A percentile compares a stretch with the other conserved stretches of the same genome.
phyloP scores from a whole-genome alignment of 768 basidiomycete species.

The Lactarius indigo region DNA sequence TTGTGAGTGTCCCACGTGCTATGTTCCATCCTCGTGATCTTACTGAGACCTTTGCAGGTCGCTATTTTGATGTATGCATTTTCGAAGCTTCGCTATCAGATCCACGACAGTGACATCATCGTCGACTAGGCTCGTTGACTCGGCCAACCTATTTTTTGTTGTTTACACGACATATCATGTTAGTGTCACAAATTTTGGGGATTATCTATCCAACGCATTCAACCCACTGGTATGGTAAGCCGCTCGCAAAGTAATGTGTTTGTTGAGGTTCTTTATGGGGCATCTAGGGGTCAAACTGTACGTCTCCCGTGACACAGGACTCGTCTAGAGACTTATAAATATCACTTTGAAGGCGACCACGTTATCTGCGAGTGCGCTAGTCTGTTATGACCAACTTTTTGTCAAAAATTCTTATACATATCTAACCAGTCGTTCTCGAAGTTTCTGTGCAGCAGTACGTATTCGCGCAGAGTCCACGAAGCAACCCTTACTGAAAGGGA shows the following conservation, averaged over 20 bases:
- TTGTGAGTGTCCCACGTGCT: neutral
- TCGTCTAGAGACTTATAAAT: no score
- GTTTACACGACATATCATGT: neutral
- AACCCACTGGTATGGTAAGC: no score
- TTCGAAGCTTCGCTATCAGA: neutral
- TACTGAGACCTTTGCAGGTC: neutral
- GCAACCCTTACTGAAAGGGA: neutral
- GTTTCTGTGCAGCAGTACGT: neutral
- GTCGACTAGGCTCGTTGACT: neutral
- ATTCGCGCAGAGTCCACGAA: neutral
- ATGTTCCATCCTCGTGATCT: neutral
- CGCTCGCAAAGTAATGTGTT: no score
- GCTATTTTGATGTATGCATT: neutral
- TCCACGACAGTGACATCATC: neutral
- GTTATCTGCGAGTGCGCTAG: neutral
- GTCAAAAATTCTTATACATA: neutral
- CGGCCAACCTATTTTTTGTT: neutral
- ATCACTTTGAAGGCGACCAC: neutral
- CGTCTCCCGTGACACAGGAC: neutral
- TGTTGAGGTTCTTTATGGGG: neutral
- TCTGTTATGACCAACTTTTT: neutral
- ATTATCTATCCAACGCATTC: no score
- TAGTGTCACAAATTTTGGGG: neutral
- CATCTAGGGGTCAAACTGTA: neutral
- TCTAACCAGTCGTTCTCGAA: neutral